Evolutionary conservation across 2,329 filamentous ascomycete genomes (phyloP).

Genomic region (Colletotrichum filicis): DNA sequence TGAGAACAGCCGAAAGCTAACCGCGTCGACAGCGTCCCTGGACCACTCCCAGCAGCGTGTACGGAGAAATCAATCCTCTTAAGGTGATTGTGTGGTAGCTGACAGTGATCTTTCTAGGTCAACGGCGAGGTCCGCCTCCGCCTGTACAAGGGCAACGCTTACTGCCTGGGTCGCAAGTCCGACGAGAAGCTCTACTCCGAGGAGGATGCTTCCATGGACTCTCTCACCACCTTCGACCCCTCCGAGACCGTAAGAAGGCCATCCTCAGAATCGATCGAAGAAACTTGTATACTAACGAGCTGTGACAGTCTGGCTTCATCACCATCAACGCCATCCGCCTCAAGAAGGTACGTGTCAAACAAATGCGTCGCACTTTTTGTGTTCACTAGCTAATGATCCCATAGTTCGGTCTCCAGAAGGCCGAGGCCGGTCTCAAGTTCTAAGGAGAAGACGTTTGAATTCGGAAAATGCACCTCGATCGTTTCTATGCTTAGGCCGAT

Average conservation of each 20-base stretch:
- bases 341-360: constrained; percentile 52
- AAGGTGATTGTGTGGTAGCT: not conserved
- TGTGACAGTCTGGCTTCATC: constrained; percentile 62
- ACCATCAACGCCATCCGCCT: constrained; percentile 75
- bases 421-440: constrained; percentile 45
- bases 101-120: not conserved
- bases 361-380: fast-evolving
- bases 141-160: constrained; percentile 54
- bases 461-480: not conserved
- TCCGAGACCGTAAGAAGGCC: constrained; percentile 46
- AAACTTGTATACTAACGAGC: not conserved
- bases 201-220: constrained; percentile 62
- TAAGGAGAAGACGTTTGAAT: not conserved
- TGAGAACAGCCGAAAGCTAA: not conserved
- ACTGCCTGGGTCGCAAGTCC: constrained; percentile 57
- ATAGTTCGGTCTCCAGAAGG: constrained; percentile 56
- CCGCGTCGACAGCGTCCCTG: constrained; percentile 13
- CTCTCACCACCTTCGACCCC: constrained; percentile 55
- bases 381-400: not conserved
- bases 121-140: constrained; percentile 42
- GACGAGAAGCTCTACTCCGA: constrained; percentile 63
- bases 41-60: constrained; percentile 30
- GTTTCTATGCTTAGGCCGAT: fast-evolving
- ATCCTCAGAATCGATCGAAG: not conserved
- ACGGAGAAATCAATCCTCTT: not conserved